These are phyloP conservation scores for Agapanthus africanus DNA, from an alignment of 106 monocot genomes.

Conservation along the genomic window DNA sequence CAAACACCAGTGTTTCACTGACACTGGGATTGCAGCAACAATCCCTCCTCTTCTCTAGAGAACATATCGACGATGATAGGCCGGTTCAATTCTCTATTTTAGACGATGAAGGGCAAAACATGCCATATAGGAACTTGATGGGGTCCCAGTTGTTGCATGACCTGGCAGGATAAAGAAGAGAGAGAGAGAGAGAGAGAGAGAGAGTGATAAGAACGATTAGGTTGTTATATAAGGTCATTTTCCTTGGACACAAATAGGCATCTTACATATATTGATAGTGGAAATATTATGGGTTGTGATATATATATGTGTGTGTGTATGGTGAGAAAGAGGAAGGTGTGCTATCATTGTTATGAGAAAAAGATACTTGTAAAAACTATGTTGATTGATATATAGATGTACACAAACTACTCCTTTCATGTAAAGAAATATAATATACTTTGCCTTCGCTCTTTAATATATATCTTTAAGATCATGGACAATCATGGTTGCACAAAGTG, in stretches of 20 bases:
- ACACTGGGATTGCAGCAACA: conserved; percentile 39
- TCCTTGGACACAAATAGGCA: neutral
- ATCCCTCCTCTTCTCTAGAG: conserved; percentile 12
- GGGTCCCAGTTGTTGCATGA: conserved; percentile 40
- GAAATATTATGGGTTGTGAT: no score
- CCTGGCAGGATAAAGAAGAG: conserved; percentile 15
- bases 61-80: conserved; percentile 16
- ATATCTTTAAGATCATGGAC: no score
- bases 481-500: no score
- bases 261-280: neutral
- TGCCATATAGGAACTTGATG: conserved; percentile 36
- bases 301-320: no score
- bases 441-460: neutral
- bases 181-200: neutral
- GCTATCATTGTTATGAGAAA: neutral
- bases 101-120: conserved; percentile 28
- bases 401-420: conserved; percentile 3
- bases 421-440: neutral
- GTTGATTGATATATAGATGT: conserved; percentile 5
- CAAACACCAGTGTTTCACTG: conserved; percentile 14
- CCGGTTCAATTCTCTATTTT: conserved; percentile 30
- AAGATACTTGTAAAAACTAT: conserved; percentile 5
- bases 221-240: neutral
- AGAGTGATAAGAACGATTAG: neutral
- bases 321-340: neutral